Conservation (phyloP, 768 basidiomycete genomes). For the Suillus cothurnatus region DNA sequence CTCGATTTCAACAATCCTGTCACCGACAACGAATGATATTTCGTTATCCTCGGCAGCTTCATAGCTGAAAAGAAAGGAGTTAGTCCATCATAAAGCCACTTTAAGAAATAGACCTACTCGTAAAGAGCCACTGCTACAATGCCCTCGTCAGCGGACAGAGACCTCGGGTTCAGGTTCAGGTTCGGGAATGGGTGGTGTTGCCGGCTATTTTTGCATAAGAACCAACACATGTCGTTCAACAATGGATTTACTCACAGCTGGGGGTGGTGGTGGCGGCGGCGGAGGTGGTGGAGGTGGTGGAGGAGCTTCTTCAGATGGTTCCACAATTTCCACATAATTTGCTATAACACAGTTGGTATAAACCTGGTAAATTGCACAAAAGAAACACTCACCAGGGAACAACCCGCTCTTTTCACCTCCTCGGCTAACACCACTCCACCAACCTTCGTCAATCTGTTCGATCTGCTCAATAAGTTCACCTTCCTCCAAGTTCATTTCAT, state of each 20-base stretch:
- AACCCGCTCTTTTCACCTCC: slow-evolving; percentile 71
- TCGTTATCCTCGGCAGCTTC: slow-evolving; percentile 93
- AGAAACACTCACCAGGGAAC: slow-evolving; percentile 68
- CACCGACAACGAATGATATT: slow-evolving; percentile 81
- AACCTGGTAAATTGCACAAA: background rate
- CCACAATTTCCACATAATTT: slow-evolving; percentile 84
- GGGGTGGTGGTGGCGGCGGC: slow-evolving; percentile 50
- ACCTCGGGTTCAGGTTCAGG: slow-evolving; percentile 47
- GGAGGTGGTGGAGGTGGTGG: slow-evolving; percentile 62
- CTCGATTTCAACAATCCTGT: slow-evolving; percentile 76
- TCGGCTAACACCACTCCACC: slow-evolving; percentile 84
- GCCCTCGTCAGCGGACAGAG: slow-evolving; percentile 53
- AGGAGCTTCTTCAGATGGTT: slow-evolving; percentile 46
- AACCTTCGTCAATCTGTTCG: slow-evolving; percentile 85
- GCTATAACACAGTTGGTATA: slow-evolving; percentile 43
- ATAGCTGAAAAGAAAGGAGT: slow-evolving; percentile 52
- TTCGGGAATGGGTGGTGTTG: slow-evolving; percentile 40
- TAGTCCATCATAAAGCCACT: background rate
- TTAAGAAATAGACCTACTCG: slow-evolving; percentile 50
- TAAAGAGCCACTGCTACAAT: slow-evolving; percentile 66
- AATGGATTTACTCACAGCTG: slow-evolving; percentile 41
- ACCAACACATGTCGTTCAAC: background rate
- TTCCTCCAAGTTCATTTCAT: slow-evolving; percentile 80
- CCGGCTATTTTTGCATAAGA: slow-evolving; percentile 27
- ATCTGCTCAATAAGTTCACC: slow-evolving; percentile 83